Evolutionary conservation across 177 flowering plant species (phyloP).

Genomic region (Vitis hybrid): DNA sequence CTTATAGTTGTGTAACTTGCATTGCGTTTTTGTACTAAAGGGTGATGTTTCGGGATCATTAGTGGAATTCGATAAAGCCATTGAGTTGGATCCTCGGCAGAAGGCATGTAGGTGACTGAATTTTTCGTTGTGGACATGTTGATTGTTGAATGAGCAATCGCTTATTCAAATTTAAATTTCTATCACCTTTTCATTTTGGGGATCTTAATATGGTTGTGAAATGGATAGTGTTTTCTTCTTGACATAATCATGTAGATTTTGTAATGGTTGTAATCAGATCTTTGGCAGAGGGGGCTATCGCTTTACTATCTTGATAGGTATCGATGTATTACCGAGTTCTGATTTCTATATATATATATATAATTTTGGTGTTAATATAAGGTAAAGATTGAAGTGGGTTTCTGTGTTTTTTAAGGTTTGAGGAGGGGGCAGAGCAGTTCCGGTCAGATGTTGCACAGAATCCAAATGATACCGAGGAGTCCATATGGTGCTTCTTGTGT

Average conservation of each 20-base stretch:
- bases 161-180: too few species aligned
- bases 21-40: constrained; percentile 26
- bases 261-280: constrained; percentile 46
- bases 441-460: constrained; percentile 90
- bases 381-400: constrained; percentile 14
- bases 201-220: too few species aligned
- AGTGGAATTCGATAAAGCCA: constrained; percentile 78
- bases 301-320: constrained; percentile 94
- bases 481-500: constrained; percentile 97
- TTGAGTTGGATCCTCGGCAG: constrained; percentile 90
- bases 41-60: constrained; percentile 87
- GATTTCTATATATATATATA: not conserved
- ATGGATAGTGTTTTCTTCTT: too few species aligned
- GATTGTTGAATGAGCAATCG: not conserved
- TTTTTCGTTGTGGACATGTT: not conserved
- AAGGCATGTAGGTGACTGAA: constrained; percentile 70
- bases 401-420: constrained; percentile 51
- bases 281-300: constrained; percentile 96
- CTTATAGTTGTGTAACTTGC: constrained; percentile 4
- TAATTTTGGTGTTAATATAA: not conserved
- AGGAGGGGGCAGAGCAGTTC: constrained; percentile 96
- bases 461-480: constrained; percentile 96
- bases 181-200: too few species aligned
- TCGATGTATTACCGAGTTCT: not conserved
- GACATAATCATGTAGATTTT: too few species aligned